These are phyloP conservation scores for Colletotrichum tanaceti DNA, from an alignment of 2,329 filamentous ascomycete species.

Conservation along the genomic window DNA sequence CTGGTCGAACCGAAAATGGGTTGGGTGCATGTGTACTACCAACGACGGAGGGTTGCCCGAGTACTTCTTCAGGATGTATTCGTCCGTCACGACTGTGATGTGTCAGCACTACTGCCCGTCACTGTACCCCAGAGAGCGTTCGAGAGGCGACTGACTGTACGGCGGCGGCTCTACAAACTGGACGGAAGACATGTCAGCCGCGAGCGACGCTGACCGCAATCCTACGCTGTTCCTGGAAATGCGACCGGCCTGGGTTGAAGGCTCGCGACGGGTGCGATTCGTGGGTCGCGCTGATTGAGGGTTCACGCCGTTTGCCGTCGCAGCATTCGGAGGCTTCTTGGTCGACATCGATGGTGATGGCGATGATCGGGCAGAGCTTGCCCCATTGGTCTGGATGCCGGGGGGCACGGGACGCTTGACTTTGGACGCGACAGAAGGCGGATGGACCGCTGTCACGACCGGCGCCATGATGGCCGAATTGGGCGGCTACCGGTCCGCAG, in stretches of 20 bases:
- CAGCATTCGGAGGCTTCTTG: constrained; percentile 63
- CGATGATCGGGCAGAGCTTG: constrained; percentile 67
- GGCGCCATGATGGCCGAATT: constrained; percentile 61
- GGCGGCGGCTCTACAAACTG: constrained; percentile 61
- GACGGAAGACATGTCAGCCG: constrained; percentile 54
- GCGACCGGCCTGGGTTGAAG: constrained; percentile 58
- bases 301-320: constrained; percentile 57
- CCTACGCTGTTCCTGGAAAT: constrained; percentile 64
- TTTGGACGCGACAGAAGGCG: constrained; percentile 62
- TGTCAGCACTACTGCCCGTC: constrained; percentile 40
- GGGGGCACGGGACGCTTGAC: constrained; percentile 76
- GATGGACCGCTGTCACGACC: constrained; percentile 61
- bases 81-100: constrained; percentile 73
- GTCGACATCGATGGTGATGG: constrained; percentile 68
- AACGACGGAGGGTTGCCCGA: constrained; percentile 81
- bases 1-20: constrained; percentile 91
- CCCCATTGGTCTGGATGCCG: constrained; percentile 74
- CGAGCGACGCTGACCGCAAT: constrained; percentile 60
- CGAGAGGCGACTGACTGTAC: constrained; percentile 57
- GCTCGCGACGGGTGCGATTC: constrained; percentile 71
- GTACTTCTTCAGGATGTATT: constrained; percentile 87
- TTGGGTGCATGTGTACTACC: constrained; percentile 85
- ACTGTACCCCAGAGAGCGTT: background rate
- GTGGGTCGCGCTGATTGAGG: constrained; percentile 57
- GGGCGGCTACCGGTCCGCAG: constrained; percentile 30